Evolutionary conservation across 768 basidiomycete species (phyloP), one percentile per base, ranked within the genome.

Genomic region (Rhodosporidiobolus odoratus): DNA sequence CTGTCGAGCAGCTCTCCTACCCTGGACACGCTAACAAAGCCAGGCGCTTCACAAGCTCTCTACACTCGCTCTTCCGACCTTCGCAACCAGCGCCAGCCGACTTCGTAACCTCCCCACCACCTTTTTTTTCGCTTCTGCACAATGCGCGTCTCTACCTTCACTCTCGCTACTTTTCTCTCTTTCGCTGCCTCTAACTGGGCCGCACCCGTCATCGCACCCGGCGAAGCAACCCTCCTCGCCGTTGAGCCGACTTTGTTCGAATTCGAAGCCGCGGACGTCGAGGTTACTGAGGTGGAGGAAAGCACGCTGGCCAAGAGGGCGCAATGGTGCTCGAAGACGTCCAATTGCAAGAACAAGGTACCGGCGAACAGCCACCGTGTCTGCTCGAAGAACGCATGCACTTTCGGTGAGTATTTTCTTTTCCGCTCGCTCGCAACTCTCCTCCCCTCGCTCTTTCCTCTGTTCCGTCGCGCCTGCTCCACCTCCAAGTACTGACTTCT

Each of bases 121-220:
- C 27, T 30, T 17, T 30, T 17, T 8, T 30, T 43, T 43, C 10
- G 12, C 57, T 59, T 10, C 62, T 27, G 21, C 41, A 40, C 37
- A 35, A 70, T 70, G 69, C 69, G 64, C 58, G 37, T 58, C 41
- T 38, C 62, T 50, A 45, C 52, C 58, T 34, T 62, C 63, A 3
- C 59, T 41, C 25, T 62, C 59, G 58, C 60, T 34, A 30, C 58
- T 58, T 2, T 65, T 53, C 30, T 62, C 63, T 58, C 69, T 59
- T 52, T 70, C 63, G 63, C 35, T 30, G 43, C 63, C 27, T 65
- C 32, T 43, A 62, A 53, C 48, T 25, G 32, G 19, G 57, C 68
- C 30, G 68, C 62, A 0, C 68, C 68, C 17, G 58, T 59, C 41
- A 21, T 32, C 19, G 5, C 38, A 15, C 21, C 57, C n/a, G 37